Base-by-base conservation (phyloP, 331 rosid genomes). In the Acacia concinna region DNA sequence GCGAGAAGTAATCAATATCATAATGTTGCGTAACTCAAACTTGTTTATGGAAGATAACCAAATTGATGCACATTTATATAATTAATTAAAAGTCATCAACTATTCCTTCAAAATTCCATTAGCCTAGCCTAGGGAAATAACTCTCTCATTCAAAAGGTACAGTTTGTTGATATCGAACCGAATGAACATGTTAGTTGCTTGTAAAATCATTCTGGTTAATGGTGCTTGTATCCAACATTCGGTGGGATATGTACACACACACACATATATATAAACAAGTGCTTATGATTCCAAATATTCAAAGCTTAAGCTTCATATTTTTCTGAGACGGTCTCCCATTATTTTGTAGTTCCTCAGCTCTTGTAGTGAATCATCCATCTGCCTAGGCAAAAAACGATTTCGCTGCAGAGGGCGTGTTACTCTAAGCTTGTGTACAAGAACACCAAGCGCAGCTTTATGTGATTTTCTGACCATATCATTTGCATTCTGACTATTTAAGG, bases 391-490 rank as follows among this genome's bases (percentile, higher is more conserved):
- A 8, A 38, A 38, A 1, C 8, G 41, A 38, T 38, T 38, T 38
- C 90, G 94, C 74, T 94, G 90, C 47, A 94, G 86, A 8, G 97
- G 96, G 12, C 94, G 97, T 0, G 96, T 94, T 21, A 91, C 88
- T 79, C 89, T 86, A 59, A 94, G 92, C 97, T 86, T 85, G 69
- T 79, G 92, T 78, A 91, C 90, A 43, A 94, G 90, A 79, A 81
- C 90, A 4, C 96, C 94, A 35, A 94, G 91, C 41, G 94, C 94
- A 65, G 97, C 98, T 75, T 83, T 97, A 41, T 88, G 96, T 49
- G 96, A 91, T 84, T 89, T 91, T 78, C 71, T 78, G 43, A 87
- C 91, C 20, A 84, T 66, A 63, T 86, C 81, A 27, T 79, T 83
- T 2, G 27, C 76, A 67, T 66, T 86, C 63, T 78, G 90, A 81